Evolutionary conservation across 495 filamentous ascomycete genomes (phyloP).

Genomic region (Neurospora tetrasperma): DNA sequence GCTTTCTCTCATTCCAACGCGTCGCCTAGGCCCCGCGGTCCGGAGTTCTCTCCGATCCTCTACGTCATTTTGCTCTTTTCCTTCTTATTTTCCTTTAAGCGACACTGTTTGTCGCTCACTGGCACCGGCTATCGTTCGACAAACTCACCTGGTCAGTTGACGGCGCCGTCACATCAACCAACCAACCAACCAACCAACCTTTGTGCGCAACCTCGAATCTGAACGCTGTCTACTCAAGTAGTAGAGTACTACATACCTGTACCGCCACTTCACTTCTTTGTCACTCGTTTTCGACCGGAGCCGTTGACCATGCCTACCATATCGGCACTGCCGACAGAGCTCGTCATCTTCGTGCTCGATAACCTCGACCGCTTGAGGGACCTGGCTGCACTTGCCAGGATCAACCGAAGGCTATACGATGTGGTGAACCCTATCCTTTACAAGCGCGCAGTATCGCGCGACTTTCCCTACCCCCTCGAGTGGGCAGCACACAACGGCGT

Average conservation of each 20-base stretch:
- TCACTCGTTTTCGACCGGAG: background rate
- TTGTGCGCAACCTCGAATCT: background rate
- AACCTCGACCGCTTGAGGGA: conserved; percentile 16
- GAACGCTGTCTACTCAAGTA: background rate
- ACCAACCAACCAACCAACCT: background rate
- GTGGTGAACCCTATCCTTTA: conserved; percentile 17
- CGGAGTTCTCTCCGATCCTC: background rate
- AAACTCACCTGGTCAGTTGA: background rate
- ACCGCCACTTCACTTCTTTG: background rate
- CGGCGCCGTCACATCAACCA: background rate
- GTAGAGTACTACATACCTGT: background rate
- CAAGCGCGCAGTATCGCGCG: conserved; percentile 9
- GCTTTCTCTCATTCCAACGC: background rate
- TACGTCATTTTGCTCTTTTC: background rate
- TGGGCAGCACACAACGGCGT: conserved; percentile 22
- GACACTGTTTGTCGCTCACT: background rate
- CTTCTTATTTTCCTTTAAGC: background rate
- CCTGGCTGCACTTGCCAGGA: conserved; percentile 17
- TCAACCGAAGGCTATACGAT: conserved; percentile 11
- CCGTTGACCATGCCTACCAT: conserved; percentile 2
- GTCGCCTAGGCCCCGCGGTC: background rate
- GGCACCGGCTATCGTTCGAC: background rate
- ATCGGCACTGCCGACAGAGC: conserved; percentile 16
- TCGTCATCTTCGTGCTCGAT: conserved; percentile 18
- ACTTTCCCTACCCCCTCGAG: conserved; percentile 14